phyloP scores from a whole-genome alignment of 441 rosid species.

The Syzygium syzygioides region DNA sequence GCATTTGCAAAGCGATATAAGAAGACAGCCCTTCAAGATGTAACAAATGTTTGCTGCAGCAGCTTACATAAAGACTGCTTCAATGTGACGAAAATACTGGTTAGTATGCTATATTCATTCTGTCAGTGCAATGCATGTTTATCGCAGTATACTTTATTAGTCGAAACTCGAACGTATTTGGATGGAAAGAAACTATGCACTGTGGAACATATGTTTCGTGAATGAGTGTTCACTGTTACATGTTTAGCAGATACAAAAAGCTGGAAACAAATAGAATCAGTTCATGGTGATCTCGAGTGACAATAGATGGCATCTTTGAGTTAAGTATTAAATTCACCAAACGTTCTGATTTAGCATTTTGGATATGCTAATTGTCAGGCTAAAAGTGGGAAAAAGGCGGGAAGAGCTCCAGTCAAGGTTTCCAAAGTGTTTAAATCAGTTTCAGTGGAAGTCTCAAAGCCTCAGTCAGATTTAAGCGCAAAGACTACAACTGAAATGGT shows the following conservation, averaged over 20 bases:
- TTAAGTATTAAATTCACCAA: background rate
- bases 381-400: slow-evolving; percentile 30
- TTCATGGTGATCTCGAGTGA: background rate
- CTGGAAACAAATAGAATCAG: background rate
- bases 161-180: background rate
- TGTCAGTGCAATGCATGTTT: background rate
- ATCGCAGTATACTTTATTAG: background rate
- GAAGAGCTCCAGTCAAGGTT: slow-evolving; percentile 20
- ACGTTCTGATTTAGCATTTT: background rate
- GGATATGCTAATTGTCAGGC: slow-evolving; percentile 23
- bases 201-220: background rate
- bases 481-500: slow-evolving; percentile 13
- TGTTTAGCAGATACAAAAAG: background rate
- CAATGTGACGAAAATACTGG: slow-evolving; percentile 50
- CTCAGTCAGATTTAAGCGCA: slow-evolving; percentile 18
- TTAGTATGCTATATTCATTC: slow-evolving; percentile 17
- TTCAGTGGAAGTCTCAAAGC: slow-evolving; percentile 12
- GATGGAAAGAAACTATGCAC: background rate
- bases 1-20: slow-evolving; percentile 30
- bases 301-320: background rate
- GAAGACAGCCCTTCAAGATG: slow-evolving; percentile 69
- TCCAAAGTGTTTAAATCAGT: slow-evolving; percentile 31
- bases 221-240: background rate
- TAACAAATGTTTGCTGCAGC: slow-evolving; percentile 54
- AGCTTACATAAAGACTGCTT: slow-evolving; percentile 38